Evolutionary conservation across 2,329 filamentous ascomycete genomes (phyloP), one percentile per base, ranked within the genome.

Genomic region (Rhynchosporium graminicola): DNA sequence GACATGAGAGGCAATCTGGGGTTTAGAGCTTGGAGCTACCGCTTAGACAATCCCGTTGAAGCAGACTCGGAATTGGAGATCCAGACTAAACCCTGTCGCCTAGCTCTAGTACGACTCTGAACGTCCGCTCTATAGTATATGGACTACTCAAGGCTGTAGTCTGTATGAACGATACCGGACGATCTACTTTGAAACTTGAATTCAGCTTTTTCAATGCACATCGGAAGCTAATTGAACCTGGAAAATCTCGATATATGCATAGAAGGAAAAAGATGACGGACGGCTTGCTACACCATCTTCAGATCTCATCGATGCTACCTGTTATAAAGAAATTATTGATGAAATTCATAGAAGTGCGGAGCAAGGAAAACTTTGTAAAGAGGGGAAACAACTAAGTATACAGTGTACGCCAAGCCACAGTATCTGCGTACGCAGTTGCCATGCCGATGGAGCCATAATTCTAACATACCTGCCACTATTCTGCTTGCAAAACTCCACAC

Each of bases 21-120:
- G 33, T 5, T 10, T 2, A 36, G 33, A 10, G 33, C 33, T 36
- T 36, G 33, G 33, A 36, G 8, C 12, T 15, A 55, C 29, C 59
- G 59, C 52, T 57, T 46, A 61, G 50, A 63, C 57, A 50, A 59
- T 59, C 52, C 51, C 48, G 43, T 48, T 46, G 50, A 56, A 48
- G 60, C 48, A 59, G 48, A 50, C 60, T 58, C 60, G 54, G 48
- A 50, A 55, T 58, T 54, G 54, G 60, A 62, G 60, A 62, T 59
- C 57, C 33, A 46, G 50, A 51, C 28, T 33, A 46, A 48, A 54
- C 51, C 51, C 51, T 42, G 51, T 54, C 51, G n/a, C 33, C 33
- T 36, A 36, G 33, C 51, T 33, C 36, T 42, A 33, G 26, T 36
- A 10, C 26, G 20, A 12, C 13, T 36, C 51, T 38, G 38, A 36